These are phyloP conservation scores for barrel medic (Medicago truncatula) DNA, from an alignment of 306 rosid genomes.

Conservation along the genomic window MtrunA17r5.0-ANR NC_053042.1:53874001-53874500, in stretches of 20 bases:
- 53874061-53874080: slow-evolving; percentile 7
- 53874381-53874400: slow-evolving; percentile 49
- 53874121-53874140: slow-evolving; percentile 85
- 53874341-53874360: slow-evolving; percentile 77
- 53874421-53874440: slow-evolving; percentile 52
- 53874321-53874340: slow-evolving; percentile 82
- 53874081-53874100: slow-evolving; percentile 58
- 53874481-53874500: slow-evolving; percentile 68
- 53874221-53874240: slow-evolving; percentile 57
- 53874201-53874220: slow-evolving; percentile 53
- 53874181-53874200: slow-evolving; percentile 72
- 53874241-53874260: slow-evolving; percentile 46
- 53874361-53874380: slow-evolving; percentile 59
- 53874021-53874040: neutral
- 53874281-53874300: slow-evolving; percentile 71
- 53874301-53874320: slow-evolving; percentile 75
- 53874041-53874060: neutral
- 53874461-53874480: slow-evolving; percentile 85
- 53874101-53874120: slow-evolving; percentile 90
- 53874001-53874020: too few species aligned
- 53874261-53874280: slow-evolving; percentile 60
- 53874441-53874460: slow-evolving; percentile 63
- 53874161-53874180: slow-evolving; percentile 84
- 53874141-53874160: slow-evolving; percentile 83
- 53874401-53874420: slow-evolving; percentile 52